A percentile compares a stretch with the other conserved stretches of the same genome.
Evolutionary conservation across 805 yeast species (phyloP).

Genomic region (Starmerella potacharoeniae): DNA sequence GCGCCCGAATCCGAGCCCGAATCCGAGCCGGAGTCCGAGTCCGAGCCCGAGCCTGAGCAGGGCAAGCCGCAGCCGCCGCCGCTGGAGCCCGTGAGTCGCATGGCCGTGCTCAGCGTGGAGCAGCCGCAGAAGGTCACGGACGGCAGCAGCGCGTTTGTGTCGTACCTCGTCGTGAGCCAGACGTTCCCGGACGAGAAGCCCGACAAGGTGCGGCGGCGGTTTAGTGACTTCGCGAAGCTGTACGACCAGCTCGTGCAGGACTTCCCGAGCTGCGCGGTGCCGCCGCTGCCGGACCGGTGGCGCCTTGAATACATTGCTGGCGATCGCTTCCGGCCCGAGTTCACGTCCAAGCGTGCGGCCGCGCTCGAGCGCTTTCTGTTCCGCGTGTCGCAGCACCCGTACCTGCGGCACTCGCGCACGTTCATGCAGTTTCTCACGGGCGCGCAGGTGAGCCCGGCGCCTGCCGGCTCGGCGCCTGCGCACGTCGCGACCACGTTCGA

Average conservation of each 20-base stretch:
- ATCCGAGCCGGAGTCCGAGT: conserved; percentile 21
- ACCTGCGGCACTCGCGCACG: conserved; percentile 55
- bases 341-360: conserved; percentile 70
- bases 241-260: conserved; percentile 66
- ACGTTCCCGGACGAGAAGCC: conserved; percentile 21
- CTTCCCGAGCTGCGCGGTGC: conserved; percentile 74
- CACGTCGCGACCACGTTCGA: conserved; percentile 34
- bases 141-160: conserved; percentile 43
- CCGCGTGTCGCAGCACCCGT: conserved; percentile 64
- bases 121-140: conserved; percentile 24
- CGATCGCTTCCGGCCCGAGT: conserved; percentile 75
- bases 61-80: not conserved
- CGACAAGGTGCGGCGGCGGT: conserved; percentile 57
- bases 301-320: conserved; percentile 88
- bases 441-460: not conserved
- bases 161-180: conserved; percentile 54
- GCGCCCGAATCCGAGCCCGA: not conserved
- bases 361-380: conserved; percentile 67
- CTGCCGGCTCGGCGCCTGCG: conserved; percentile 1
- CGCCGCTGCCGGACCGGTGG: conserved; percentile 90
- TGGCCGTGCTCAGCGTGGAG: conserved; percentile 14
- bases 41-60: not conserved
- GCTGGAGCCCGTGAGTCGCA: conserved; percentile 6
- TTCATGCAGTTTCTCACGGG: conserved; percentile 56
- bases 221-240: conserved; percentile 73